Evolutionary conservation across 768 basidiomycete genomes (phyloP), one percentile per base, ranked within the genome.

Genomic region (Rhizopogon vesiculosus): DNA sequence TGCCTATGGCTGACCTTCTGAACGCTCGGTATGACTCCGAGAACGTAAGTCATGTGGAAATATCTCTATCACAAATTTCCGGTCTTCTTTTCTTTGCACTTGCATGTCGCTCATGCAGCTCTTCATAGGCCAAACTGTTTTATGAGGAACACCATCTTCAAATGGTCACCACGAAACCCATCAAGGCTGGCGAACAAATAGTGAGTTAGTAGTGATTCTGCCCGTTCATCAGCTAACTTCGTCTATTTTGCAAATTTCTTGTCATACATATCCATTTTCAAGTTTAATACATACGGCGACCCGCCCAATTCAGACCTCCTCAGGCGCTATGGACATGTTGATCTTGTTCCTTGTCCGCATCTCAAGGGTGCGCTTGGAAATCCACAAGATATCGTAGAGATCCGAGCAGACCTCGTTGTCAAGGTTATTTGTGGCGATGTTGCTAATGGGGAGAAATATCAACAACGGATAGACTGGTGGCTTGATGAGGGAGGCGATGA

Each of bases 261-360:
- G 4, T 25, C 25, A 25, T 25, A 25, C 13, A 43, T 41, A 12
- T 41, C 18, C 28, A 38, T 51, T 22, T 25, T 25, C 16, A 31
- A 95, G 93, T 93, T 87, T 83, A 98, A 98, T 69, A 98, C 96
- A 0, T 99, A 98, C 68, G 92, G 88, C 28, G 90, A 95, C 64
- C 87, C 84, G 2, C 93, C 96, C 5, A 98, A 98, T 66, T 83
- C 90, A 7, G 95, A 95, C 61, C 81, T 99, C 7, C 79, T 99
- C n/a, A 83, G 97, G 43, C 84, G 91, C 54, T 98, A 96, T 64
- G 97, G 97, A 1, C 90, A 98, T 64, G 87, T 96, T 53, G 97
- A 98, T 70, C 64, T 85, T 29, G 67, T 94, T 16, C 80, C 78
- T 8, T 66, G 88, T 15, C 71, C 79, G 0, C 60, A 76, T 19